Evolutionary conservation across 371 early-diverging fungal genomes (phyloP), one percentile per base, ranked within the genome.

Genomic region (Lichtheimia hyalospora): DNA sequence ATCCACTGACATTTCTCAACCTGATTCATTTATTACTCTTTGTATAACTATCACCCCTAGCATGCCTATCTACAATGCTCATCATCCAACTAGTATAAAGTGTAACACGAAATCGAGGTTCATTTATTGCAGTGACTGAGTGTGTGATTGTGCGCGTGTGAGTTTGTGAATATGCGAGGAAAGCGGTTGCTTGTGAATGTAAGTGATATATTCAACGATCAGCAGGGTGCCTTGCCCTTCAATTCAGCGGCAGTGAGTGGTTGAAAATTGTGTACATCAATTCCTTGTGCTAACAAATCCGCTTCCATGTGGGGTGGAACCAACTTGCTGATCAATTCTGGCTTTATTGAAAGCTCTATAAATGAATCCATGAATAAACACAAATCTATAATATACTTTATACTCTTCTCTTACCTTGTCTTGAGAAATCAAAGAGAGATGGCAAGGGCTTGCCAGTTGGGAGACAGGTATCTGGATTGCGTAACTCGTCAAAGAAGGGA

Each of bases 401-500:
- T 49, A 21, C 20, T 49, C 43, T 6, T 5, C 10, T 24, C 71
- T 71, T 81, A 92, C 94, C 92, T 69, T 90, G 83, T 16, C 77
- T 77, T 18, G 91, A 83, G 68, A 98, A 98, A 70, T 97, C 90
- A 77, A 98, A 97, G 56, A 98, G 82, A 62, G 83, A 79, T 0
- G 98, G 98, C 20, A 97, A 73, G 6, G 87, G 89, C 61, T 85
- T 85, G 54, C 92, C 95, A 57, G 84, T 90, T 28, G 89, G 74
- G 69, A 96, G 77, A 57, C 73, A 79, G n/a, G 92, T 91, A 53
- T 86, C 89, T 14, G 94, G 94, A 46, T 87, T 73, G 60, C 97
- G 86, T 66, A 98, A 79, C 71, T 95, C 96, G 74, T 97, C 94
- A 84, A 99, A 99, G 85, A 97, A 99, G 43, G 91, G 91, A 70